Evolutionary conservation across 371 early-diverging fungal genomes (phyloP), one percentile per base, ranked within the genome.

Genomic region (Massospora cicadina): DNA sequence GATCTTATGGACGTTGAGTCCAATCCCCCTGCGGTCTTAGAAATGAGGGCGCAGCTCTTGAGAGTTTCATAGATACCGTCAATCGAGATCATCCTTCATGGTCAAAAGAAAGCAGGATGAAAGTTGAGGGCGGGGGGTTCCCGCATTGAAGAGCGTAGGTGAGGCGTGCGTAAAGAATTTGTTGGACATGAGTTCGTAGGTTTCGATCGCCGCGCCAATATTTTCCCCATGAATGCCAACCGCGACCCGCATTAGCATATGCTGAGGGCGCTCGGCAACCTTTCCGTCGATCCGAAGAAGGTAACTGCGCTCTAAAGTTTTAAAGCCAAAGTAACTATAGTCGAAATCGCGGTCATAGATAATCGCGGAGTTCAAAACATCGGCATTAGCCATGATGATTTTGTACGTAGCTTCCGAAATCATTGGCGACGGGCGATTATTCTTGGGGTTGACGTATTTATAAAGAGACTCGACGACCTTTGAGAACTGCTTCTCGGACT

Each of bases 241-340:
- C 29, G 98, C 81, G 2, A 98, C 98, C 70, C 99, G 89, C 99
- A 99, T 99, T 67, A 98, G 77, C 88, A 99, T 82, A 75, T 99
- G 98, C 75, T 99, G 99, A 29, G 99, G 99, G 27, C 99, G 83
- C 74, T 99, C 99, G 1, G 91, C 92, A 33, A 84, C 76, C 68
- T 80, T 78, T 53, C 86, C 84, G 65, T 89, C 81, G 71, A 95
- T 84, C 67, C 86, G 81, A 65, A 99, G 76, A 55, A 99, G 79
- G 72, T 99, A 99, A 29, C 92, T 90, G 29, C 95, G 89, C 73
- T 95, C 93, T 24, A 99, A 82, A 0, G 99, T 98, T 77, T 97
- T 97, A 82, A 98, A 93, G 10, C 98, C 99, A 83, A 99, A 99
- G 78, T 86, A 99, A 76, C 89, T 93, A 79, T 96, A 95, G 66